Conservation (phyloP, 345 rosid species). For the Trapa incisa region DNA sequence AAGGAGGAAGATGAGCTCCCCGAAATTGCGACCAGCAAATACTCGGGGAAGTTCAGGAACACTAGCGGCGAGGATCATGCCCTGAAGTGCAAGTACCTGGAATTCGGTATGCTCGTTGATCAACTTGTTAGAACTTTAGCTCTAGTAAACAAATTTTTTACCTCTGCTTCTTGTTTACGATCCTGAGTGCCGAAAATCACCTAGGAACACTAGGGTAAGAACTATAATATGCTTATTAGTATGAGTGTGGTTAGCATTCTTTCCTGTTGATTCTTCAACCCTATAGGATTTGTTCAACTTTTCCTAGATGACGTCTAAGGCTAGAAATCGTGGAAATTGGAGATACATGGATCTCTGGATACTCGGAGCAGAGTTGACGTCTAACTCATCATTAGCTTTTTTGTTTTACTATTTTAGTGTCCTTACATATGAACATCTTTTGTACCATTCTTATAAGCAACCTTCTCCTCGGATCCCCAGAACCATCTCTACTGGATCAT, state of each 20-base stretch:
- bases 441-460: neutral
- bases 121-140: neutral
- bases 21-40: constrained; percentile 34
- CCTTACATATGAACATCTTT: neutral
- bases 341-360: neutral
- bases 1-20: constrained; percentile 57
- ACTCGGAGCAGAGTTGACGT: neutral
- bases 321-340: neutral
- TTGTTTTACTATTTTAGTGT: neutral
- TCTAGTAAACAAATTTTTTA: too few species aligned
- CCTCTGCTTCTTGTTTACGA: too few species aligned
- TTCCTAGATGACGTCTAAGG: neutral
- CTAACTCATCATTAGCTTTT: neutral
- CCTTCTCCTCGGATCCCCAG: neutral
- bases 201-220: neutral
- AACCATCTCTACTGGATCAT: neutral
- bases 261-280: neutral
- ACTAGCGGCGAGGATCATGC: constrained; percentile 37
- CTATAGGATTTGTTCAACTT: neutral
- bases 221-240: neutral
- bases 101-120: constrained; percentile 31
- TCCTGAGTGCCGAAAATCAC: neutral
- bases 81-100: constrained; percentile 33
- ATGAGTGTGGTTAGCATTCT: neutral
- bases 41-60: constrained; percentile 37